These are phyloP conservation scores for Fusarium verticillioides DNA, from an alignment of 2,329 filamentous ascomycete genomes.

Conservation along the genomic window DNA sequence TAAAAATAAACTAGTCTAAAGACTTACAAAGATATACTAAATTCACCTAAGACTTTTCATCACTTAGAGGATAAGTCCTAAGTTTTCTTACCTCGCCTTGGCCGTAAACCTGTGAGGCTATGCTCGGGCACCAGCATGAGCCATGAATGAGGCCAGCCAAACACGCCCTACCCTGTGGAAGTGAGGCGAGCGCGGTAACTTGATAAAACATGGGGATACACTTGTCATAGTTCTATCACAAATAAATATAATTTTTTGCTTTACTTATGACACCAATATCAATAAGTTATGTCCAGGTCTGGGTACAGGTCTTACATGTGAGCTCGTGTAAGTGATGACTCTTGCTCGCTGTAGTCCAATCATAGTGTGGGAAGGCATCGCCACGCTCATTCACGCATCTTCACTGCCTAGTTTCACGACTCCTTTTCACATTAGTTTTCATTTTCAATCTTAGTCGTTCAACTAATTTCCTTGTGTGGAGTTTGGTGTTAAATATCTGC, in stretches of 20 bases:
- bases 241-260: not conserved
- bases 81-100: not conserved
- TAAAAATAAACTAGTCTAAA: not conserved
- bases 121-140: not conserved
- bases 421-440: not conserved
- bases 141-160: conserved; percentile 5
- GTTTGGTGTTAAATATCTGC: not conserved
- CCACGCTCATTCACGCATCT: conserved; percentile 11
- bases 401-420: conserved; percentile 5
- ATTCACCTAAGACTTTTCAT: not conserved
- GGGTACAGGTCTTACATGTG: not conserved
- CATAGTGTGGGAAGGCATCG: conserved; percentile 4
- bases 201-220: not conserved
- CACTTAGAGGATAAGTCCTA: not conserved
- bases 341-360: not conserved
- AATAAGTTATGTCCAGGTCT: no score
- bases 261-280: not conserved
- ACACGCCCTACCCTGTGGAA: conserved; percentile 4
- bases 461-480: not conserved
- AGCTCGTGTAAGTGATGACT: not conserved
- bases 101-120: not conserved
- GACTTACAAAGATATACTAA: not conserved
- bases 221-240: not conserved
- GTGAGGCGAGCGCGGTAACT: not conserved
- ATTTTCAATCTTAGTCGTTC: not conserved